phyloP scores from a whole-genome alignment of 768 basidiomycete species.

The Leccinum barrowsii region DNA sequence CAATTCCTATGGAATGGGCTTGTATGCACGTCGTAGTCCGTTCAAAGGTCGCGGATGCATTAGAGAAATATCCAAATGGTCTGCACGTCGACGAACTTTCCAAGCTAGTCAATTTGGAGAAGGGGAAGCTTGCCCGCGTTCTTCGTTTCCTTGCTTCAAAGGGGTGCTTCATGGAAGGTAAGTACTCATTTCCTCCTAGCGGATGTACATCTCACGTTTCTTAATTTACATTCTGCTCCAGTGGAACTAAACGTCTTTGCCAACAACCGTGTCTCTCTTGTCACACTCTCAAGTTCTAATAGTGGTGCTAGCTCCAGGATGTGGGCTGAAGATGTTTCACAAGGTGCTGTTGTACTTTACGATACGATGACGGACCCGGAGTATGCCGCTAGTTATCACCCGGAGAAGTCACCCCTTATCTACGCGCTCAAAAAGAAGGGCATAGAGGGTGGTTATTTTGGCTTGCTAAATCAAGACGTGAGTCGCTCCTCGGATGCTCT shows the following conservation, averaged over 20 bases:
- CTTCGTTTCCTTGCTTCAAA: conserved; percentile 29
- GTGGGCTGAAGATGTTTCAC: conserved; percentile 10
- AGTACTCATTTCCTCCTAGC: background rate
- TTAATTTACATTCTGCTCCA: background rate
- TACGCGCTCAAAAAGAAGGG: conserved; percentile 18
- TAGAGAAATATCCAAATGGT: background rate
- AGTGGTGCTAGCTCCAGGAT: conserved; percentile 6
- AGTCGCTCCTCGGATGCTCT: background rate
- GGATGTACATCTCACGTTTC: background rate
- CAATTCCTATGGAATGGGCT: no score
- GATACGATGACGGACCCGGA: conserved; percentile 25
- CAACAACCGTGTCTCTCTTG: conserved; percentile 33
- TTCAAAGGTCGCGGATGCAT: no score
- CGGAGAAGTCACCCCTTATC: conserved; percentile 19
- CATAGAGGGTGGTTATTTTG: conserved; percentile 18
- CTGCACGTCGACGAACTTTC: background rate
- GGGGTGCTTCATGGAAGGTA: conserved; percentile 32
- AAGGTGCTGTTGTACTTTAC: conserved; percentile 19
- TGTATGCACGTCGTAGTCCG: no score
- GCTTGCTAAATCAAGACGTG: conserved; percentile 21
- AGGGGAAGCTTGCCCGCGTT: conserved; percentile 15
- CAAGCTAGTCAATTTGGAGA: background rate
- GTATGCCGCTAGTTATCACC: conserved; percentile 20
- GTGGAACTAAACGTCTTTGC: conserved; percentile 11
- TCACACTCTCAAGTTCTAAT: conserved; percentile 16